Evolutionary conservation across 164 flowering plant genomes (phyloP).

Genomic region (Vitis labrusca): DNA sequence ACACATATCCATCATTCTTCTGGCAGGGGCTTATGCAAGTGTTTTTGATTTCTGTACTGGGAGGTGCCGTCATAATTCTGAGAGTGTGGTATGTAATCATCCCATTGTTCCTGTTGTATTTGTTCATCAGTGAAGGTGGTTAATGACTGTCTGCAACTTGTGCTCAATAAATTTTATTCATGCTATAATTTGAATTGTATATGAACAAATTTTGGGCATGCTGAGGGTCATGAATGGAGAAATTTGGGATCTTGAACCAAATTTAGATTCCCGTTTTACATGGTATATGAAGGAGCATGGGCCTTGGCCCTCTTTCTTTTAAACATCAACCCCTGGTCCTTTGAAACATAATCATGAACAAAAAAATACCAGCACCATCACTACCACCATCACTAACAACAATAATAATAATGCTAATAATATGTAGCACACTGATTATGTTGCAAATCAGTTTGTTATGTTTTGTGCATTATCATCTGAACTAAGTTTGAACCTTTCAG

Average conservation of each 20-base stretch:
- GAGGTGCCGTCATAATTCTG: constrained; percentile 95
- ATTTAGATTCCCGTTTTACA: no score
- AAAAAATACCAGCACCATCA: no score
- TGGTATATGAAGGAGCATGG: no score
- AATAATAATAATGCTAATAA: no score
- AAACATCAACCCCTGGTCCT: no score
- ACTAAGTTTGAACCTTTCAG: constrained; percentile 45
- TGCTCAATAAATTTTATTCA: no score
- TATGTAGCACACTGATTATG: background rate
- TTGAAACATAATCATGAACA: no score
- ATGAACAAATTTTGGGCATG: no score
- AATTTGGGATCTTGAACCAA: no score
- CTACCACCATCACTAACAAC: background rate
- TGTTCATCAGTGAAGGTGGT: background rate
- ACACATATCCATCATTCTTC: background rate
- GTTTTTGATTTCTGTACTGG: constrained; percentile 93
- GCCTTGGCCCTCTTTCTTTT: no score
- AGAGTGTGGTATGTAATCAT: constrained; percentile 78
- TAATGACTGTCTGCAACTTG: background rate
- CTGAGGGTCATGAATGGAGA: no score
- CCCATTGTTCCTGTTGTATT: background rate
- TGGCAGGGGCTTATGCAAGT: constrained; percentile 76
- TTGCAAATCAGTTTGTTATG: background rate
- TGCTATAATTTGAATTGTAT: no score
- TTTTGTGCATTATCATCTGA: constrained; percentile 1